Evolutionary conservation across 257 asterid species (phyloP).

Genomic region (Nicotiana attenuata): DNA sequence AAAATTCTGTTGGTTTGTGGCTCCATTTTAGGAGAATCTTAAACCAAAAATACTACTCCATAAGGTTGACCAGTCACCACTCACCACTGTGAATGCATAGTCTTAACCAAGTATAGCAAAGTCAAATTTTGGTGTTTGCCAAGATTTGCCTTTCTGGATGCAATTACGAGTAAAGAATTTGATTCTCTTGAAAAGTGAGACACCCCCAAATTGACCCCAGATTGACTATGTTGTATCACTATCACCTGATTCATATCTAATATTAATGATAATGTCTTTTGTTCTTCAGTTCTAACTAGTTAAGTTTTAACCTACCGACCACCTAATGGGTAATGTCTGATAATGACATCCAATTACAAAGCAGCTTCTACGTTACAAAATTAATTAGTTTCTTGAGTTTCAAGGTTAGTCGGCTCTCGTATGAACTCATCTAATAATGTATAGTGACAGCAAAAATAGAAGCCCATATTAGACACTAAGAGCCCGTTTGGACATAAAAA

Average conservation of each 20-base stretch:
- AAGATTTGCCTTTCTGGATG: neutral
- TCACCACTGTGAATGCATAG: neutral
- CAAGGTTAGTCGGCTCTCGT: neutral
- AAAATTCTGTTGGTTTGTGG: neutral
- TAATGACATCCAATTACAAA: neutral
- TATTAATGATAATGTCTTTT: neutral
- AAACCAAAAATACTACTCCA: neutral
- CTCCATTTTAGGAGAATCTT: neutral
- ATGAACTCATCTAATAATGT: neutral
- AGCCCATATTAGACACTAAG: too few species aligned
- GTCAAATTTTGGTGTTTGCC: neutral
- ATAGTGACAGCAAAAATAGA: neutral
- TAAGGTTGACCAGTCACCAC: neutral
- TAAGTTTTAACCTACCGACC: neutral
- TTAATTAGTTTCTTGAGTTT: neutral
- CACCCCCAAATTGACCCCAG: too few species aligned
- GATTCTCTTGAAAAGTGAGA: neutral
- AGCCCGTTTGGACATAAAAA: too few species aligned
- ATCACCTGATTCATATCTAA: neutral
- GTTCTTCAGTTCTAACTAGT: neutral
- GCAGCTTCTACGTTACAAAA: neutral
- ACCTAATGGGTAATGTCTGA: neutral
- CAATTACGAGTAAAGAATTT: neutral
- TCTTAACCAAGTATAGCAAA: neutral
- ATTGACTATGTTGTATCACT: neutral